These are phyloP conservation scores for Colletotrichum coccodes DNA, from an alignment of 2,329 filamentous ascomycete genomes.

Conservation along the genomic window DNA sequence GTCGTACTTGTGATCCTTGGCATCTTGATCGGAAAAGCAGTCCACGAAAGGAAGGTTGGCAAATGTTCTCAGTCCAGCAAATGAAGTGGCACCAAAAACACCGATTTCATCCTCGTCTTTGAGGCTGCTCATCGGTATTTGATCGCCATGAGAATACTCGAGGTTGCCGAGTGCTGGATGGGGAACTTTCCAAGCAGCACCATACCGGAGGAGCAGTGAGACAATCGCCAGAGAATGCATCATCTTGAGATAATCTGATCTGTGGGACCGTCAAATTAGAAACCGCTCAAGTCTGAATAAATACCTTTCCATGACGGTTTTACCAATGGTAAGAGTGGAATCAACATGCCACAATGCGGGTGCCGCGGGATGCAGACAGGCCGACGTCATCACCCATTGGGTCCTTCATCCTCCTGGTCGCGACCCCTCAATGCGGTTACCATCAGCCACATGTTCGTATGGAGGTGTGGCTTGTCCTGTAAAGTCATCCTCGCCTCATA, in stretches of 20 bases:
- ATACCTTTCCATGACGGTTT: too few species aligned
- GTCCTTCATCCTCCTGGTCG: not conserved
- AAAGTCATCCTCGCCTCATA: not conserved
- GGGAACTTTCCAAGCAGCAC: conserved; percentile 23
- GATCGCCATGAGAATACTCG: conserved; percentile 17
- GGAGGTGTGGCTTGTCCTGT: conserved; percentile 1
- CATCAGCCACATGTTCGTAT: not conserved
- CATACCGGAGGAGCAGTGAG: not conserved
- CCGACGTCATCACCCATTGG: conserved; percentile 4
- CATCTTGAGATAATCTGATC: too few species aligned
- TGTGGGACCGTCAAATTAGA: too few species aligned
- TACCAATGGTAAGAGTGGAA: not conserved
- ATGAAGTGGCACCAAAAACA: conserved; percentile 26
- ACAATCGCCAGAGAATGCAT: not conserved
- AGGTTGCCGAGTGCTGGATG: not conserved
- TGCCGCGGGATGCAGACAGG: not conserved
- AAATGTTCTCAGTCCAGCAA: conserved; percentile 37
- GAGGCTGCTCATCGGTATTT: conserved; percentile 31
- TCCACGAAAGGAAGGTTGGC: conserved; percentile 38
- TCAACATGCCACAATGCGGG: not conserved
- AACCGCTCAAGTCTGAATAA: too few species aligned
- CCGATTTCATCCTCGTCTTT: conserved; percentile 29
- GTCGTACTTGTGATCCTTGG: conserved; percentile 34
- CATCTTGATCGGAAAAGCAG: conserved; percentile 36
- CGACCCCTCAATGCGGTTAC: not conserved